Evolutionary conservation across 257 asterid genomes (phyloP), one percentile per base, ranked within the genome.

Genomic region (Solanum verrucosum): DNA sequence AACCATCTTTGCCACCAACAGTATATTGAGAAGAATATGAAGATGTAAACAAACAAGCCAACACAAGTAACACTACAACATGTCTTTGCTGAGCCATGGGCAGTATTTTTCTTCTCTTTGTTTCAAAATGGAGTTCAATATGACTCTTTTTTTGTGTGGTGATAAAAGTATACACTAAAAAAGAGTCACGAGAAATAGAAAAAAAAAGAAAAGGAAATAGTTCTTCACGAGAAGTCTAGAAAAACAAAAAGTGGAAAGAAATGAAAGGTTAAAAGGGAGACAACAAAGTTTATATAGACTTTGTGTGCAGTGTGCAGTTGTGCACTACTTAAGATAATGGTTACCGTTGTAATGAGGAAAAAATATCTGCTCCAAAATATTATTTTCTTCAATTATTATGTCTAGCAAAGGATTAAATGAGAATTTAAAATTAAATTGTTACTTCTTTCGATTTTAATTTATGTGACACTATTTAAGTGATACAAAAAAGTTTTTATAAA

Each of bases 1-100:
- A 96, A 29, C 96, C 98, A 73, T 89, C 90, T 70, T 79, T 88
- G 1, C 98, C 94, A 11, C 99, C 98, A 18, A 91, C 93, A 1
- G 20, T 29, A 59, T 91, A 90, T 44, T 92, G 94, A 63, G 60
- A 90, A 11, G 91, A 94, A 33, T 84, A 37, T 1, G 93, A 92
- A 29, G 40, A 90, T 9, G 71, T 31, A 0, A 87, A 3, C 6
- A 90, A 88, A 49, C 88, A 81, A 67, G 86, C 86, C 33, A 90
- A 75, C 3, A 92, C 13, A 9, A 86, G 60, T 13, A 92, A 70
- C 18, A 82, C 70, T 29, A 52, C 25, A 16, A 81, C 16, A 31
- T 82, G 44, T 31, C 11, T 82, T 5, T 49, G 70, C 12, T 49
- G 10, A 49, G 44, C 44, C 86, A 82, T 46, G 21, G 20, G 0